phyloP scores from a whole-genome alignment of 805 yeast genomes.

The Candida orba region DNA sequence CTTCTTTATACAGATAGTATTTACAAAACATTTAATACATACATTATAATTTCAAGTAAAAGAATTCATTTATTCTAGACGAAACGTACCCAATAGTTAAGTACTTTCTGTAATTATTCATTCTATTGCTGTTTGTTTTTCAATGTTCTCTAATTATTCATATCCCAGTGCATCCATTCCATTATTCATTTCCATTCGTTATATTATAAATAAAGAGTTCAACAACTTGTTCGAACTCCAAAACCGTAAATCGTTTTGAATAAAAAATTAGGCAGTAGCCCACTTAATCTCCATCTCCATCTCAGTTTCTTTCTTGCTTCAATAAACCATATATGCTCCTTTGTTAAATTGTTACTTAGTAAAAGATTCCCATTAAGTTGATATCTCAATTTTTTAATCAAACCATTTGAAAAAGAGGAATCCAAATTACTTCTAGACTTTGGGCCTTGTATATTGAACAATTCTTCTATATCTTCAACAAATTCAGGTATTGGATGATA shows the following conservation, averaged over 20 bases:
- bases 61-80: too few species aligned
- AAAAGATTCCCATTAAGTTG: slow-evolving; percentile 18
- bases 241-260: not conserved
- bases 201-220: not conserved
- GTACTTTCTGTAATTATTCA: too few species aligned
- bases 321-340: slow-evolving; percentile 25
- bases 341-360: slow-evolving; percentile 8
- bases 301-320: slow-evolving; percentile 35
- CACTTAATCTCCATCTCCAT: slow-evolving; percentile 46
- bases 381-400: slow-evolving; percentile 26
- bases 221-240: not conserved
- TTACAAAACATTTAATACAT: too few species aligned
- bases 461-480: slow-evolving; percentile 19
- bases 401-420: slow-evolving; percentile 24
- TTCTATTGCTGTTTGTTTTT: too few species aligned
- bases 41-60: too few species aligned
- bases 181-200: not conserved
- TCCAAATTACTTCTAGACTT: slow-evolving; percentile 6
- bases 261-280: slow-evolving; percentile 33
- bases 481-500: slow-evolving; percentile 13
- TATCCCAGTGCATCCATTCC: too few species aligned
- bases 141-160: too few species aligned
- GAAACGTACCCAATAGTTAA: too few species aligned
- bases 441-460: slow-evolving; percentile 6
- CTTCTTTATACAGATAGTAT: too few species aligned